These are phyloP conservation scores for Collybiopsis luxurians DNA, from an alignment of 768 basidiomycete species.

Conservation along the genomic window DNA sequence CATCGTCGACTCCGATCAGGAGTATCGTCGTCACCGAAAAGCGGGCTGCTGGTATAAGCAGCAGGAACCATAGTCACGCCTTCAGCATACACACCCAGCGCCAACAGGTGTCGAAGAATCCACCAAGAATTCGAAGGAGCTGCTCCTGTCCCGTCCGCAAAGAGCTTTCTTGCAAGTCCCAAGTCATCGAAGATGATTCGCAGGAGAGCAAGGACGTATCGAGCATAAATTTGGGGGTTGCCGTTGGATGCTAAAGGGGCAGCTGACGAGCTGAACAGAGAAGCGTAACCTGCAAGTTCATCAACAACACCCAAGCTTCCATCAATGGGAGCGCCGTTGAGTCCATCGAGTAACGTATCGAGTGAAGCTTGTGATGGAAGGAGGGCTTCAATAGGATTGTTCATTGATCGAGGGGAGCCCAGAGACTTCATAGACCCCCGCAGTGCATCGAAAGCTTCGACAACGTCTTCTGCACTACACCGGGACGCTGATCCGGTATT, in stretches of 20 bases:
- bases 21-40: not conserved
- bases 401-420: not conserved
- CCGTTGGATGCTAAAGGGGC: constrained; percentile 12
- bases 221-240: constrained; percentile 64
- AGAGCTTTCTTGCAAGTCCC: constrained; percentile 42
- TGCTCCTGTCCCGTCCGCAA: not conserved
- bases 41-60: constrained; percentile 26
- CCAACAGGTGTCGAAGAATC: constrained; percentile 68
- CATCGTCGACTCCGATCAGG: constrained; percentile 17
- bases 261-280: constrained; percentile 27
- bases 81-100: constrained; percentile 57
- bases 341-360: constrained; percentile 27
- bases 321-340: constrained; percentile 32
- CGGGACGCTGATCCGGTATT: not conserved
- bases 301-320: constrained; percentile 51
- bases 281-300: constrained; percentile 43
- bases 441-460: not conserved
- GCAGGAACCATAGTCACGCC: constrained; percentile 58
- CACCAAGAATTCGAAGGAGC: constrained; percentile 57
- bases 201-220: constrained; percentile 56
- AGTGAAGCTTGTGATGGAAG: constrained; percentile 33
- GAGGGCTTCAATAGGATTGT: constrained; percentile 12
- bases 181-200: constrained; percentile 57
- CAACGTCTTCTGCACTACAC: not conserved
- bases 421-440: not conserved